Percentiles rank a stretch among this genome's conserved stretches.
Evolutionary conservation across 2,329 filamentous ascomycete species (phyloP).

Genomic region (Arthrobotrys sphaeroides): DNA sequence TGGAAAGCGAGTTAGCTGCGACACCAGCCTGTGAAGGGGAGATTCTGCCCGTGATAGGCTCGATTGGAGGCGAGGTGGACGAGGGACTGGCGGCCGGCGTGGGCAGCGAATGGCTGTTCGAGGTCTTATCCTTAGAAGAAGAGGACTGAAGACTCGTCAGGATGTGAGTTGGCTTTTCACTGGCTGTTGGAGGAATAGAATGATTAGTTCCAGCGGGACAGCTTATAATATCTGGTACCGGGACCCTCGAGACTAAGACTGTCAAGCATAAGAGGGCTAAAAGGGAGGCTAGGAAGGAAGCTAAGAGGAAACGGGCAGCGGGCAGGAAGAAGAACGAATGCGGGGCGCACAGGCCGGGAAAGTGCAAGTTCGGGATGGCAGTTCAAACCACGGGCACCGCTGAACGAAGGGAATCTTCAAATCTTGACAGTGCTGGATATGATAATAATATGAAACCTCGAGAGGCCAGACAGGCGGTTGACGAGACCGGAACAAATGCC

Average conservation of each 20-base stretch:
- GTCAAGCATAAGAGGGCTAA: not conserved
- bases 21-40: no score
- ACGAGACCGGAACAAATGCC: constrained; percentile 15
- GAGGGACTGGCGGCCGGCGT: constrained; percentile 49
- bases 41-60: constrained; percentile 22
- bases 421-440: not conserved
- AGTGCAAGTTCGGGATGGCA: constrained; percentile 24
- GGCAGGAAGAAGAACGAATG: constrained; percentile 23
- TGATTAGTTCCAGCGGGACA: constrained; percentile 30
- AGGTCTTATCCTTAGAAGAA: constrained; percentile 17
- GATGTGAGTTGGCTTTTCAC: constrained; percentile 49
- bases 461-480: constrained; percentile 14
- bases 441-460: not conserved
- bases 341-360: constrained; percentile 29
- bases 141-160: not conserved
- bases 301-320: not conserved
- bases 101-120: constrained; percentile 44
- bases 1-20: constrained; percentile 3
- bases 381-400: constrained; percentile 13
- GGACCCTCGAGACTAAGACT: not conserved
- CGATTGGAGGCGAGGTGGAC: constrained; percentile 20
- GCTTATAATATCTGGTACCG: constrained; percentile 18
- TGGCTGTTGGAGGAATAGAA: not conserved
- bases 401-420: constrained; percentile 13
- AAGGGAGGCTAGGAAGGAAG: not conserved